A percentile compares a stretch with the other conserved stretches of the same genome.
Evolutionary conservation across 805 yeast genomes (phyloP).

Genomic region (Candida caryicola): DNA sequence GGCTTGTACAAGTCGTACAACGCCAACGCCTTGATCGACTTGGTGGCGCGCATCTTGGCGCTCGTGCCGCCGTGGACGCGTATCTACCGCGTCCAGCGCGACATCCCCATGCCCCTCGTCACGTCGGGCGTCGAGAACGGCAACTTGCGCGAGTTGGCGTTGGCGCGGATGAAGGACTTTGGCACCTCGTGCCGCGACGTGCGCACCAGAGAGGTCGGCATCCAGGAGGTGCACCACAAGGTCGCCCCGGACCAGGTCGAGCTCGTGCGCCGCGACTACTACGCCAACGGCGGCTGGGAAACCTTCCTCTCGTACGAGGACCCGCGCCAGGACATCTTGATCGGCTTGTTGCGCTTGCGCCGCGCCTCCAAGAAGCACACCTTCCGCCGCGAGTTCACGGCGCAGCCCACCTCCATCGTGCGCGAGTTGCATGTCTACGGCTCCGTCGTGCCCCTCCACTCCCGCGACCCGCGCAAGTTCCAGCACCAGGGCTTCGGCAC

Average conservation of each 20-base stretch:
- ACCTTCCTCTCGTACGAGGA: slow-evolving; percentile 95
- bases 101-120: slow-evolving; percentile 98
- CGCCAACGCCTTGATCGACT: slow-evolving; percentile 89
- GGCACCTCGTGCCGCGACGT: slow-evolving; percentile 96
- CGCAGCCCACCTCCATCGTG: slow-evolving; percentile 88
- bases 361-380: slow-evolving; percentile 88
- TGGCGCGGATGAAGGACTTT: slow-evolving; percentile 97
- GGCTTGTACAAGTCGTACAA: slow-evolving; percentile 93
- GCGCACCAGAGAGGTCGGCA: slow-evolving; percentile 96
- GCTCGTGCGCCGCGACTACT: slow-evolving; percentile 89
- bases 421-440: slow-evolving; percentile 97
- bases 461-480: slow-evolving; percentile 94
- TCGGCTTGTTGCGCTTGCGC: slow-evolving; percentile 85
- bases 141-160: slow-evolving; percentile 88
- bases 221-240: slow-evolving; percentile 96
- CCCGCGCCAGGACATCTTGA: slow-evolving; percentile 91
- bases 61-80: slow-evolving; percentile 99
- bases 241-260: slow-evolving; percentile 97
- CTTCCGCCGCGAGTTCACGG: slow-evolving; percentile 80
- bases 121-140: slow-evolving; percentile 98
- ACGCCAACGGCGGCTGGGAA: slow-evolving; percentile 99
- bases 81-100: slow-evolving; percentile 96
- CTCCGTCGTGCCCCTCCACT: slow-evolving; percentile 93
- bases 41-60: slow-evolving; percentile 93
- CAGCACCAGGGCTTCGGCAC: slow-evolving; percentile 99